Base-by-base conservation (phyloP, 805 yeast species). In the Lipomyces lipofer region DNA sequence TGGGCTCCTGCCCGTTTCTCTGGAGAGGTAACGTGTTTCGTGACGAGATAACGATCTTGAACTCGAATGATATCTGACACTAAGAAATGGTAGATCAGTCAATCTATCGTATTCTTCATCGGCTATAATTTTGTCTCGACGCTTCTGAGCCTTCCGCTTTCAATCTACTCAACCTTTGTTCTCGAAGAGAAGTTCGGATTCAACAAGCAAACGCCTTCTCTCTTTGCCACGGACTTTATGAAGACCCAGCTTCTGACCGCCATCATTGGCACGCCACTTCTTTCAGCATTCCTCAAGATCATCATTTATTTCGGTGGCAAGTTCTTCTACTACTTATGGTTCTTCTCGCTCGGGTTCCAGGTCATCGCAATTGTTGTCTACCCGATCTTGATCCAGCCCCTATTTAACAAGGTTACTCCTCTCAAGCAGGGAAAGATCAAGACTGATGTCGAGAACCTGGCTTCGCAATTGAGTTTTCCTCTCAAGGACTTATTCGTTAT, bases 171-270 rank as follows among this genome's bases (percentile, higher is more conserved):
- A 54, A 85, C 86, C 64, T 94, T 94, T 73, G 91, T 90, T 13
- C 76, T 94, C 63, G 99, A 94, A 72, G 96, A 92, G 69, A 82
- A 82, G 71, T 92, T 78, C 66, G 99, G 99, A 0, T 94, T 94
- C 75, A 94, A 94, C 75, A 94, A 94, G 71, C 77, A 81, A 63
- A 92, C 97, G 2, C 57, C 77, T 15, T 72, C 75, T 47, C 74
- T 89, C 47, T 94, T 95, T 87, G 51, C 87, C 24, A 67, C 79
- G 24, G 99, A 94, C 70, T 73, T 75, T 58, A 43, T 89, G 59
- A 94, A 92, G 71, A 71, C 79, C 27, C 69, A 78, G 36, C 54
- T 75, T 1, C 73, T 94, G 45, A 69, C 80, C 30, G 65, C 78
- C 44, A 79, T 73, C 1, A 68, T 94, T 52, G 89, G 91, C 44